Base-by-base conservation (phyloP, 768 basidiomycete species). In the Neoboletus magnificus region DNA sequence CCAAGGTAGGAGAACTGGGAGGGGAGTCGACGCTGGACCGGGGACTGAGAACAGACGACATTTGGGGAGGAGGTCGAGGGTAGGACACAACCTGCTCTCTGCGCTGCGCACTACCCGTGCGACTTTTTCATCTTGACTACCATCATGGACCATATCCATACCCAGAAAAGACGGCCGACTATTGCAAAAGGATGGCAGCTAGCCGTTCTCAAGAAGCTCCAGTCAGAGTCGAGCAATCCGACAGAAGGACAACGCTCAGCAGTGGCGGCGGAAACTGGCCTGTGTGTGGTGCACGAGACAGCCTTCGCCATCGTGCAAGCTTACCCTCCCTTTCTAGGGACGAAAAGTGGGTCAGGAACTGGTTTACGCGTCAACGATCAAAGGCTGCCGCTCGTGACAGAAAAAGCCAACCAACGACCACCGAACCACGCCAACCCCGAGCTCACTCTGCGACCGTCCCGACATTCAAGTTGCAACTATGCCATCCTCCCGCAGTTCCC, bases 101-200 rank as follows among this genome's bases (percentile, higher is more conserved):
- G 43, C 7, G 29, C 48, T 9, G 33, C 15, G 18, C 20, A 30
- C 25, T 9, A 10, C 39, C 46, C 65, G 66, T 63, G 66, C 50
- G 60, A 64, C 36, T 57, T 63, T 56, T 46, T 23, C 47, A 36
- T 18, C 6, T 42, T 43, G 46, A 33, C 48, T 16, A 61, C 54
- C 10, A 50, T 56, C 32, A 58, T 51, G 42, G 32, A 48, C 15
- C 50, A 18, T 12, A 13, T 48, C 18, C 49, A 54, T 12, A 13
- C 51, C 18, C 49, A 54, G 51, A 50, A 33, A 51, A 57, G 55
- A 43, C 53, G 46, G 5, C 54, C 60, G 13, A 64, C 52, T 0
- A 39, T 66, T 39, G 71, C 69, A 30, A 55, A 61, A 27, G 55
- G 61, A 18, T 72, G 69, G 69, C 69, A 71, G 41, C 60, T 72